A percentile compares a stretch with the other conserved stretches of the same genome.
These are phyloP conservation scores for Dicorynia guianensis DNA, from an alignment of 306 rosid genomes.

Conservation along the genomic window DNA sequence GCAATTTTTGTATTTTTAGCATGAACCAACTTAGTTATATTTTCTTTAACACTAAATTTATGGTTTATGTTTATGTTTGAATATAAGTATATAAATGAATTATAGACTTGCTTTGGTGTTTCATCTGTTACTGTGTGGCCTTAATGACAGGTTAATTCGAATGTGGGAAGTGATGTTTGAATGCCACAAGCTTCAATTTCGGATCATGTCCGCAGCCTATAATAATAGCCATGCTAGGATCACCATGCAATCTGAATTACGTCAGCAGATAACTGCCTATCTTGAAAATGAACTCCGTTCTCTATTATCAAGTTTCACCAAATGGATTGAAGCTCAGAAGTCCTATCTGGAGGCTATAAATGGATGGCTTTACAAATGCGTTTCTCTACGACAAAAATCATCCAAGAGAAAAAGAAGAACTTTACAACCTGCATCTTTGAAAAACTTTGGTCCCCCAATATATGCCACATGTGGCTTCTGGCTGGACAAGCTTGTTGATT, in stretches of 20 bases:
- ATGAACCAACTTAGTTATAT: constrained; percentile 5
- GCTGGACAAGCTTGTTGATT: constrained; percentile 54
- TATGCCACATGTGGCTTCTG: constrained; percentile 67
- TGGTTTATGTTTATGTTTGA: neutral
- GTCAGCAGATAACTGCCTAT: constrained; percentile 62
- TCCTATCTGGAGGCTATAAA: constrained; percentile 69
- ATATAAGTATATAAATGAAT: constrained; percentile 20
- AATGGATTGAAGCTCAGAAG: constrained; percentile 88
- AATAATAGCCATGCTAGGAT: constrained; percentile 61
- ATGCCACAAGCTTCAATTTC: constrained; percentile 84
- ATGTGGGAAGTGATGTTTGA: constrained; percentile 95
- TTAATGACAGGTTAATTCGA: constrained; percentile 67
- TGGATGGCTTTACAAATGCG: constrained; percentile 86
- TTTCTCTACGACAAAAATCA: constrained; percentile 52
- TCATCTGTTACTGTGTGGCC: constrained; percentile 39
- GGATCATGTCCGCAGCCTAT: constrained; percentile 66
- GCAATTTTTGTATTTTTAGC: constrained; percentile 20
- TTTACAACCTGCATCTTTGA: constrained; percentile 27
- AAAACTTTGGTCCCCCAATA: constrained; percentile 70
- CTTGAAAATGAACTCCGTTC: constrained; percentile 75
- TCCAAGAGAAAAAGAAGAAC: constrained; percentile 60
- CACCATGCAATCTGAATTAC: constrained; percentile 68
- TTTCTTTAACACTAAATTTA: constrained; percentile 5
- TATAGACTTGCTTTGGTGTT: constrained; percentile 33
- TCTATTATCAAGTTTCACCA: constrained; percentile 67